Evolutionary conservation across 164 flowering plant genomes (phyloP).

Genomic region (Pachysandra terminalis): DNA sequence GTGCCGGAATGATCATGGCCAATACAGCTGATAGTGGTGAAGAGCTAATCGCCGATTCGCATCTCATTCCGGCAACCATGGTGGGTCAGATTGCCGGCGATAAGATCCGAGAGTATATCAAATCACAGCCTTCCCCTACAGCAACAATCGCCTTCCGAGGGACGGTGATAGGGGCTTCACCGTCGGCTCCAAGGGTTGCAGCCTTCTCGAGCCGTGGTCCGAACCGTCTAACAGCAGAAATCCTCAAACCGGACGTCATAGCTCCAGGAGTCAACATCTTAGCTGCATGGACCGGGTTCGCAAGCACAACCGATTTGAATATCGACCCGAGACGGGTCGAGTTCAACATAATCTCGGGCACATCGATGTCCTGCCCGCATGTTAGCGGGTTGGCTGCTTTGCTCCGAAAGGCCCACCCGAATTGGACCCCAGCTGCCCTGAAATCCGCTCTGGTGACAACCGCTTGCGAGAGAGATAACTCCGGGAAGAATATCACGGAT

Average conservation of each 20-base stretch:
- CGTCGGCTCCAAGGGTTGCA: slow-evolving; percentile 77
- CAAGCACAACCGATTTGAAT: slow-evolving; percentile 63
- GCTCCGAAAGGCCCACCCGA: slow-evolving; percentile 62
- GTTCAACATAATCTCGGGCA: slow-evolving; percentile 87
- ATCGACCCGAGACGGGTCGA: slow-evolving; percentile 77
- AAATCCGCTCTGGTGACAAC: slow-evolving; percentile 92
- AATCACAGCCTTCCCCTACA: slow-evolving; percentile 36
- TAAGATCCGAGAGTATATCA: slow-evolving; percentile 44
- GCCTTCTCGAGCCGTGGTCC: slow-evolving; percentile 96
- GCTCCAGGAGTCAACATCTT: slow-evolving; percentile 91
- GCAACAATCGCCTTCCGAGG: slow-evolving; percentile 70
- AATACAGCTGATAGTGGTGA: slow-evolving; percentile 72
- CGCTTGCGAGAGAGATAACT: slow-evolving; percentile 54
- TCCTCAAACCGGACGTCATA: slow-evolving; percentile 92
- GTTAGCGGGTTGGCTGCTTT: slow-evolving; percentile 91
- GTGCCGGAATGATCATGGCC: slow-evolving; percentile 74
- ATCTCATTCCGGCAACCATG: slow-evolving; percentile 73
- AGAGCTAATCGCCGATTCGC: slow-evolving; percentile 71
- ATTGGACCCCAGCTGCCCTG: slow-evolving; percentile 77
- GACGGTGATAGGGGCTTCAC: slow-evolving; percentile 57
- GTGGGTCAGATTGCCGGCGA: slow-evolving; percentile 63
- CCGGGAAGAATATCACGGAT: slow-evolving; percentile 52
- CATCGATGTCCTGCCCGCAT: slow-evolving; percentile 96
- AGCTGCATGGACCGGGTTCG: slow-evolving; percentile 83
- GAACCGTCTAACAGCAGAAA: slow-evolving; percentile 55